Conservation (phyloP, 129 eudicot species). For the Helianthus tuberosus region DNA sequence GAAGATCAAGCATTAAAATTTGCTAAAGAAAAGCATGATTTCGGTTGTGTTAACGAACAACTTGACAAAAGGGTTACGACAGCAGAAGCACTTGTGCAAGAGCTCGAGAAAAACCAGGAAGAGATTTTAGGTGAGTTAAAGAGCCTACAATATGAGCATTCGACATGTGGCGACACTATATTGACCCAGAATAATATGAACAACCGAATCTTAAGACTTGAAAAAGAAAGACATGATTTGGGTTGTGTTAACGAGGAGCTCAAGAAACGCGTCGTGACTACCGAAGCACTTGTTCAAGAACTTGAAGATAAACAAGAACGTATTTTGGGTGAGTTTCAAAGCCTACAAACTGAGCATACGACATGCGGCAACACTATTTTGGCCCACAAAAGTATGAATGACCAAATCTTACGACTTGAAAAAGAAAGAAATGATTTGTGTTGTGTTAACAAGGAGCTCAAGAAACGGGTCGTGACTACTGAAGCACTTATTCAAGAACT, state of each 20-base stretch:
- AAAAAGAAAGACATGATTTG: slow-evolving; percentile 29
- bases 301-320: slow-evolving; percentile 92
- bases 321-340: slow-evolving; percentile 76
- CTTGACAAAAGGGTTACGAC: slow-evolving; percentile 70
- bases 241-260: slow-evolving; percentile 65
- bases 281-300: slow-evolving; percentile 65
- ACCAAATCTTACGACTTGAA: slow-evolving; percentile 49
- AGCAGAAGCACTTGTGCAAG: slow-evolving; percentile 57
- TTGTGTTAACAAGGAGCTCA: slow-evolving; percentile 66
- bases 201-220: slow-evolving; percentile 6
- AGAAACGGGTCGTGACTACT: slow-evolving; percentile 44
- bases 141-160: slow-evolving; percentile 25
- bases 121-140: slow-evolving; percentile 24
- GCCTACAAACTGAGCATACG: slow-evolving; percentile 36
- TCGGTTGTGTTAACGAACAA: slow-evolving; percentile 57
- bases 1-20: slow-evolving; percentile 49
- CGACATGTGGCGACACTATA: slow-evolving; percentile 11
- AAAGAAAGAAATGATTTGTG: slow-evolving; percentile 64
- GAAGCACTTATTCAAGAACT: slow-evolving; percentile 1
- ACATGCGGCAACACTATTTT: slow-evolving; percentile 67
- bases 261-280: slow-evolving; percentile 51
- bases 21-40: slow-evolving; percentile 61
- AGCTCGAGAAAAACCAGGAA: slow-evolving; percentile 20
- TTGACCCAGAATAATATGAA: slow-evolving; percentile 26
- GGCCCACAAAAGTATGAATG: slow-evolving; percentile 47